Percentiles rank a stretch among this genome's conserved stretches.
phyloP scores from a whole-genome alignment of 1,284 basidiomycete species.

The Cutaneotrichosporon sp. region DNA sequence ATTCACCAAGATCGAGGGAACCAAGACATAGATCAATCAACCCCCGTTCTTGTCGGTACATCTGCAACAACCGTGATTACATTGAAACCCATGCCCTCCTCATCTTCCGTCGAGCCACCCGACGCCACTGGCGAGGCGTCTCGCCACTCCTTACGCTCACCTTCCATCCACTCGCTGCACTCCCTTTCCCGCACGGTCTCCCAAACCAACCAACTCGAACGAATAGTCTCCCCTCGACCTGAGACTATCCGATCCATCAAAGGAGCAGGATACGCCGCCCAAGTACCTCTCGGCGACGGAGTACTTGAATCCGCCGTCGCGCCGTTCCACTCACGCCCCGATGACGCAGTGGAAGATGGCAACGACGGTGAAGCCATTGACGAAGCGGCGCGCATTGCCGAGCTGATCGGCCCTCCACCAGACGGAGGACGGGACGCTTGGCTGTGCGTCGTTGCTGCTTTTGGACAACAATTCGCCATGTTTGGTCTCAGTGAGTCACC shows the following conservation, averaged over 20 bases:
- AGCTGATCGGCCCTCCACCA: constrained; percentile 43
- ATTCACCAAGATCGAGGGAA: no score
- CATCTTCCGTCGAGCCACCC: no score
- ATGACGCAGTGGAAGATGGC: background rate
- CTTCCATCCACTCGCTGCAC: background rate
- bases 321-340: constrained; percentile 4
- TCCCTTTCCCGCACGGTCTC: background rate
- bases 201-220: background rate
- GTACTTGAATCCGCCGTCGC: constrained; percentile 5
- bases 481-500: constrained; percentile 47
- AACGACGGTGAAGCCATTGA: background rate
- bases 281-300: background rate
- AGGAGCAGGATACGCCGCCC: background rate
- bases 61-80: no score
- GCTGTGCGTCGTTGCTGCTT: constrained; percentile 40
- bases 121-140: no score
- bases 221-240: background rate
- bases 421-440: constrained; percentile 50
- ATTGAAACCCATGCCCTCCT: no score
- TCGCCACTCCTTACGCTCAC: background rate
- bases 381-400: constrained; percentile 3
- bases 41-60: no score
- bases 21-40: no score
- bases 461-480: constrained; percentile 44
- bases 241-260: constrained; percentile 3